Evolutionary conservation across 805 yeast genomes (phyloP).

Genomic region (Cyberlindnera nakhonratchasimensis): DNA sequence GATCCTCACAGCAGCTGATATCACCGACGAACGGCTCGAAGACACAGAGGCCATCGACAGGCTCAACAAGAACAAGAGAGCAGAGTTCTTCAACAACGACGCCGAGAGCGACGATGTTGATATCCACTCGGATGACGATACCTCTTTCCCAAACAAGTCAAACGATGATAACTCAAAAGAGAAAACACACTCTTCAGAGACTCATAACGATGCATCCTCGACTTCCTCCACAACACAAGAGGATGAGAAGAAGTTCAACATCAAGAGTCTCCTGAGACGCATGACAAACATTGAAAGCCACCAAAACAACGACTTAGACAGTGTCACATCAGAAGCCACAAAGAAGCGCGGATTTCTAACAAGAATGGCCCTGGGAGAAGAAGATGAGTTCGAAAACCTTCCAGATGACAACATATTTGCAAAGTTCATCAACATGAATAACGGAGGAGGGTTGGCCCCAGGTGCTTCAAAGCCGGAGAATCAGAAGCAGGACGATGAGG

Average conservation of each 20-base stretch:
- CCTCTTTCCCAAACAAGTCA: neutral
- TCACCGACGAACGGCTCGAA: slow-evolving; percentile 9
- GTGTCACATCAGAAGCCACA: slow-evolving; percentile 6
- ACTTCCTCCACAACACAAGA: slow-evolving; percentile 1
- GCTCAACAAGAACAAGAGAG: slow-evolving; percentile 17
- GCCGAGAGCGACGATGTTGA: slow-evolving; percentile 25
- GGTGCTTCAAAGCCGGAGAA: slow-evolving; percentile 29
- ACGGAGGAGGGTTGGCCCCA: slow-evolving; percentile 35
- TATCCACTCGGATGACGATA: slow-evolving; percentile 17
- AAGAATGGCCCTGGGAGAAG: slow-evolving; percentile 22
- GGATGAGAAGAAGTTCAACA: slow-evolving; percentile 8
- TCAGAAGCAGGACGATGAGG: slow-evolving; percentile 35
- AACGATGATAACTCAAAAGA: neutral
- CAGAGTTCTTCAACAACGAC: slow-evolving; percentile 19
- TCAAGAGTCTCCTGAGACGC: slow-evolving; percentile 22
- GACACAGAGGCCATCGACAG: slow-evolving; percentile 15
- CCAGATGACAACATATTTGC: slow-evolving; percentile 29
- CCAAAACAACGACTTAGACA: slow-evolving; percentile 4
- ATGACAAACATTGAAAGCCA: slow-evolving; percentile 10
- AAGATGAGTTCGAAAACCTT: slow-evolving; percentile 23
- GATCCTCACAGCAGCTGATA: slow-evolving; percentile 9
- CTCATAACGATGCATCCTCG: slow-evolving; percentile 1
- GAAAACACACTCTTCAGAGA: neutral
- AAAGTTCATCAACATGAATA: slow-evolving; percentile 30
- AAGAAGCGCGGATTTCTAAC: slow-evolving; percentile 13